These are phyloP conservation scores for Drosera capensis DNA, from an alignment of 148 eudicot genomes.

Conservation along the genomic window DNA sequence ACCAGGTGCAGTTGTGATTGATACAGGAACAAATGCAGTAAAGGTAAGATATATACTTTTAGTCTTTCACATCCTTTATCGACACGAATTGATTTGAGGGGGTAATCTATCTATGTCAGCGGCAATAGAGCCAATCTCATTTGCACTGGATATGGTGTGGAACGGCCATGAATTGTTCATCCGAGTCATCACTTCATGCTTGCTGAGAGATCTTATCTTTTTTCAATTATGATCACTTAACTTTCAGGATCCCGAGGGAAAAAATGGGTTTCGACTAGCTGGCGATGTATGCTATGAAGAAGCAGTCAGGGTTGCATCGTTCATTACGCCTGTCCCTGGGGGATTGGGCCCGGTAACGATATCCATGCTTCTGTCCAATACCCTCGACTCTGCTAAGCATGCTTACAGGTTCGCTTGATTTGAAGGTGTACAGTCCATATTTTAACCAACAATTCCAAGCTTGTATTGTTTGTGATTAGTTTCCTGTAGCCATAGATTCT, in stretches of 20 bases:
- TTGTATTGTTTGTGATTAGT: no score
- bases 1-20: conserved; percentile 40
- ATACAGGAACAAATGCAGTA: conserved; percentile 31
- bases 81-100: no score
- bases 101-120: no score
- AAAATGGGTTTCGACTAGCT: conserved; percentile 17
- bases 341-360: conserved; percentile 48
- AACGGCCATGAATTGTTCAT: no score
- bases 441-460: background rate
- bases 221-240: background rate
- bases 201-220: no score
- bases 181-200: no score
- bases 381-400: conserved; percentile 33
- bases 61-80: background rate
- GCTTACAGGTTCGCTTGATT: conserved; percentile 17
- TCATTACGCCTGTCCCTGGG: conserved; percentile 49
- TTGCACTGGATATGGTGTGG: no score
- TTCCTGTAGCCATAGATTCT: no score
- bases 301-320: conserved; percentile 34
- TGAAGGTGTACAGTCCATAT: conserved; percentile 5
- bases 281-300: conserved; percentile 55
- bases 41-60: conserved; percentile 17
- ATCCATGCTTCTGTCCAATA: conserved; percentile 41
- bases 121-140: no score
- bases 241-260: conserved; percentile 23